Percentiles rank a stretch among this genome's conserved stretches.
Evolutionary conservation across 2,329 filamentous ascomycete genomes (phyloP).

Genomic region (Rhytidhysteron rufulum): DNA sequence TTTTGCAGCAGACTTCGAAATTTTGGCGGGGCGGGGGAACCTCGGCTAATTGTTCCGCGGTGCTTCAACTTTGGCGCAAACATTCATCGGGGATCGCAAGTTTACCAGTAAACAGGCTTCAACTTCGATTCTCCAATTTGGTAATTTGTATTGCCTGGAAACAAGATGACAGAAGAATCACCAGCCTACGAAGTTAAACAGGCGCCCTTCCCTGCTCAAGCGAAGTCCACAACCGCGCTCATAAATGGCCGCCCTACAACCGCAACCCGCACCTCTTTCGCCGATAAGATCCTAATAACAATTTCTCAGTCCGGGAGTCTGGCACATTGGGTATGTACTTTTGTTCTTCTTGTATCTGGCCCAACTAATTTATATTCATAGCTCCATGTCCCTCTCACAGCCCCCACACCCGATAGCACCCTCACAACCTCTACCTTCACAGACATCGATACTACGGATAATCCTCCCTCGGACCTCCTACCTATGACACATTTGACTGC

Average conservation of each 20-base stretch:
- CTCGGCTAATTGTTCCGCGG: constrained; percentile 2
- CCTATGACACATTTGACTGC: constrained; percentile 81
- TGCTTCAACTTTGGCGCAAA: no score
- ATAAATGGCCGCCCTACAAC: constrained; percentile 70
- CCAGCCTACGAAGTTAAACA: constrained; percentile 19
- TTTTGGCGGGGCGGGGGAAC: constrained; percentile 30
- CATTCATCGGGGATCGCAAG: no score
- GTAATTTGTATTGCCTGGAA: no score
- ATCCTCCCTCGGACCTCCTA: constrained; percentile 49
- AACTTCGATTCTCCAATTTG: constrained; percentile 1
- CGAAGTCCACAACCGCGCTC: constrained; percentile 51
- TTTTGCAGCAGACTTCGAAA: no score
- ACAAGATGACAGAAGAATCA: constrained; percentile 7
- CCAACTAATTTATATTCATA: constrained; percentile 33
- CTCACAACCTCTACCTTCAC: constrained; percentile 43
- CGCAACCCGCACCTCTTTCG: constrained; percentile 69
- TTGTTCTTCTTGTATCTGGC: constrained; percentile 14
- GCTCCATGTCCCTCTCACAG: constrained; percentile 76
- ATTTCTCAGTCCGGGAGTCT: constrained; percentile 80
- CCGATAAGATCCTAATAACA: constrained; percentile 87
- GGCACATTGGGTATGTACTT: constrained; percentile 76
- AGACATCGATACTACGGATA: constrained; percentile 42
- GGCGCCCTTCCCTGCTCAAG: constrained; percentile 65
- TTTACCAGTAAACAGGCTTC: no score
- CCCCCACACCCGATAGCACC: constrained; percentile 62